A percentile compares a stretch with the other conserved stretches of the same genome.
Conservation (phyloP, 2,329 filamentous ascomycete genomes). For the Fusarium concolor region DNA sequence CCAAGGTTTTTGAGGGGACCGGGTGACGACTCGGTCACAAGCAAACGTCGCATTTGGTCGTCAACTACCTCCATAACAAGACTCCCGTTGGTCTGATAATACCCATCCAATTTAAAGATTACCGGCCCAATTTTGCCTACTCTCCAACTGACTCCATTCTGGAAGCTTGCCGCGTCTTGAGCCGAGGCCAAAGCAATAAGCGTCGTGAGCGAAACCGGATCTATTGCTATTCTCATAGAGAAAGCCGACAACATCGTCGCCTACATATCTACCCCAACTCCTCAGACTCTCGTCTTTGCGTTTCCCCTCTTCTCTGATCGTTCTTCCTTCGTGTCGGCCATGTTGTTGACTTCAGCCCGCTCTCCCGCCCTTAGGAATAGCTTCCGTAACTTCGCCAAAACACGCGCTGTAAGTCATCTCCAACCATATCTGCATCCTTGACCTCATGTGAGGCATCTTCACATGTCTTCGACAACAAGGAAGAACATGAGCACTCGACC, state of each 20-base stretch:
- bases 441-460: not conserved
- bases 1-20: conserved; percentile 44
- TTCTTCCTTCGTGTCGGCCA: conserved; percentile 44
- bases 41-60: conserved; percentile 14
- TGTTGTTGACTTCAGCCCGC: conserved; percentile 54
- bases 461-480: not conserved
- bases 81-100: not conserved
- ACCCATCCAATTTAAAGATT: not conserved
- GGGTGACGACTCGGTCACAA: conserved; percentile 43
- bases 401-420: conserved; percentile 42
- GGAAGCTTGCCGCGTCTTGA: conserved; percentile 22
- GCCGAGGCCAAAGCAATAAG: conserved; percentile 39
- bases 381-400: conserved; percentile 48
- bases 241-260: conserved; percentile 25
- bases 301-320: conserved; percentile 5
- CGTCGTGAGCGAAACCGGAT: conserved; percentile 23
- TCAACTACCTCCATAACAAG: conserved; percentile 4
- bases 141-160: conserved; percentile 7
- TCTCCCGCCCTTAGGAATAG: conserved; percentile 51
- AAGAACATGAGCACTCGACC: not conserved
- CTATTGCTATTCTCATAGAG: conserved; percentile 28
- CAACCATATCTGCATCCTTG: not conserved
- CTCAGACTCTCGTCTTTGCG: not conserved
- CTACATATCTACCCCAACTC: conserved; percentile 21
- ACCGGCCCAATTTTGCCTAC: not conserved